Evolutionary conservation across 1,284 basidiomycete species (phyloP).

Genomic region (Cystobasidium pallidum): DNA sequence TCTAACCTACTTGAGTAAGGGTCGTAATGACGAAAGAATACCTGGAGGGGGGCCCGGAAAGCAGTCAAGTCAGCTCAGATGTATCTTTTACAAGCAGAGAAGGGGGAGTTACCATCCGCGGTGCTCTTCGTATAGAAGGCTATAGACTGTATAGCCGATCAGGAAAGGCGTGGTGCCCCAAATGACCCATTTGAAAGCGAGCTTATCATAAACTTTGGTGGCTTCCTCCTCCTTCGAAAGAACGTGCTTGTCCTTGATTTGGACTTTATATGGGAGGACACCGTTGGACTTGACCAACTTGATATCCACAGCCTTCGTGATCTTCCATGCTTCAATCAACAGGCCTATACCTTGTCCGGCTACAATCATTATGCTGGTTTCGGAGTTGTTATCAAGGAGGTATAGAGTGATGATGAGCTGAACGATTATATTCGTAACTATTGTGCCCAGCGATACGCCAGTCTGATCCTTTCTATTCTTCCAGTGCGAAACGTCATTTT

Average conservation of each 20-base stretch:
- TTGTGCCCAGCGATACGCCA: conserved; percentile 62
- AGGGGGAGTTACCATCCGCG: conserved; percentile 67
- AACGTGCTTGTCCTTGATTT: conserved; percentile 89
- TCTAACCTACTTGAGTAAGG: conserved; percentile 55
- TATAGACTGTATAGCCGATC: conserved; percentile 84
- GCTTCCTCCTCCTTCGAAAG: conserved; percentile 92
- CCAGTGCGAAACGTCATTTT: conserved; percentile 77
- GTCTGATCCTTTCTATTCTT: conserved; percentile 70
- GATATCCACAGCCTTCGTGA: conserved; percentile 76
- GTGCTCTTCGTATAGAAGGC: conserved; percentile 76
- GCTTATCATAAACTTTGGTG: conserved; percentile 90
- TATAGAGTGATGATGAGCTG: conserved; percentile 81
- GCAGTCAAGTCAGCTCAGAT: not conserved
- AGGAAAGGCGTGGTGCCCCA: conserved; percentile 83
- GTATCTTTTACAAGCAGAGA: not conserved
- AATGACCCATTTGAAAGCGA: conserved; percentile 88
- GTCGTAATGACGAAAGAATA: conserved; percentile 78
- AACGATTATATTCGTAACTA: conserved; percentile 70
- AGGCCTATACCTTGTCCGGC: conserved; percentile 64
- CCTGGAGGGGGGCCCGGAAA: not conserved
- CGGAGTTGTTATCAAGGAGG: conserved; percentile 90
- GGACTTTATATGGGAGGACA: conserved; percentile 74
- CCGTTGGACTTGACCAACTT: conserved; percentile 66
- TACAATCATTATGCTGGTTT: conserved; percentile 94
- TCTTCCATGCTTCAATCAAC: conserved; percentile 94